Base-by-base conservation (phyloP, 768 basidiomycete genomes). In the Termitomyces eurrhizus region DNA sequence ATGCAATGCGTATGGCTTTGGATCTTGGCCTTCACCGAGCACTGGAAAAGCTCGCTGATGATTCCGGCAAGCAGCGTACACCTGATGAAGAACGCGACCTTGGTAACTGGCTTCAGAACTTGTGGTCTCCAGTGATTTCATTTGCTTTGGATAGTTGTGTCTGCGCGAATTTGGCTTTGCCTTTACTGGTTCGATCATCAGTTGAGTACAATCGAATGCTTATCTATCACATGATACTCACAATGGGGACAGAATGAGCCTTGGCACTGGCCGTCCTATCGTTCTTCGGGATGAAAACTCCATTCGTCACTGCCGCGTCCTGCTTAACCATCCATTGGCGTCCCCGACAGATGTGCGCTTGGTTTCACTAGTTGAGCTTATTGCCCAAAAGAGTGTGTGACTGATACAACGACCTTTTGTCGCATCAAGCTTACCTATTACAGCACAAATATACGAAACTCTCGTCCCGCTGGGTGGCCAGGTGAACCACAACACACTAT, bases 131-230 rank as follows among this genome's bases (percentile, higher is more conserved):
- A 33, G 53, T 33, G 35, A 44, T 33, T 44, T 62, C 39, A 59
- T 39, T 18, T 54, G 44, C 29, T 61, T 58, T 61, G 60, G 59
- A 26, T 68, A 92, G 92, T 96, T 50, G 89, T 96, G 7, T 95
- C 93, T 62, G 92, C 93, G 2, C 83, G 95, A 54, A 93, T 95
- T 62, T 97, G 94, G 94, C 78, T 95, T 61, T 95, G 93, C 70
- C 81, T 96, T 46, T 96, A 95, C 71, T 93, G 93, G 92, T 93
- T 96, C 68, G 95, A 96, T 76, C 94, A 95, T 75, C 91, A 95
- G 92, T 93, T 44, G 67, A 63, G 89, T 78, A 35, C 57, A 57
- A 26, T 48, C 57, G 37, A 59, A 63, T 21, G n/a, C 13, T 57
- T 33, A 50, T 50, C 39, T 42, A 32, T 32, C 52, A 52, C 48